Conservation (phyloP, 2,329 filamentous ascomycete species). For the Aspergillus floridensis region DNA sequence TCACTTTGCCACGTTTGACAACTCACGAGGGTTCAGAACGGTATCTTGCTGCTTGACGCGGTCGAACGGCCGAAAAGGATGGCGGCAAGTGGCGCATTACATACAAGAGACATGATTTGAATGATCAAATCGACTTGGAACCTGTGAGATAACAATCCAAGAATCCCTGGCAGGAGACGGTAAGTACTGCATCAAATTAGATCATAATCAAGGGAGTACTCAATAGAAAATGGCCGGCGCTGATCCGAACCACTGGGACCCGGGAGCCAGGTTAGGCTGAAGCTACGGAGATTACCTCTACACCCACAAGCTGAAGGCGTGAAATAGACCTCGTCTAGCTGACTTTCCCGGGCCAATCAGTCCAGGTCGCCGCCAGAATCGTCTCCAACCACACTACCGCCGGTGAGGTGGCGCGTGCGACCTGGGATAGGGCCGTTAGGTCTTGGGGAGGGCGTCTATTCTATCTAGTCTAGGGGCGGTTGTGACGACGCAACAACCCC, state of each 20-base stretch:
- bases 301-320: constrained; percentile 8
- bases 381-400: not conserved
- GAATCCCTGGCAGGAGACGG: not conserved
- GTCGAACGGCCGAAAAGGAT: constrained; percentile 14
- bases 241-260: constrained; percentile 26
- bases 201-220: not conserved
- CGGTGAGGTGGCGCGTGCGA: not conserved
- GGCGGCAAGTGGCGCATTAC: constrained; percentile 21
- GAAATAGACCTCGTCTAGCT: not conserved
- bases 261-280: constrained; percentile 22
- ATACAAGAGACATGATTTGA: not conserved
- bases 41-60: not conserved
- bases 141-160: not conserved
- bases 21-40: constrained; percentile 24
- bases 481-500: not conserved
- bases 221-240: constrained; percentile 15
- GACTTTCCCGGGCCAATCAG: not conserved
- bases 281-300: constrained; percentile 12
- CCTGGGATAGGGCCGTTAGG: not conserved
- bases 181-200: not conserved
- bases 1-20: constrained; percentile 32
- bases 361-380: not conserved
- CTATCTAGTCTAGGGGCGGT: not conserved
- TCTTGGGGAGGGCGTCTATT: not conserved
- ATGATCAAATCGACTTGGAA: not conserved